Conservation (phyloP, 805 yeast species). For the Saccharomycopsis lassenensis region DNA sequence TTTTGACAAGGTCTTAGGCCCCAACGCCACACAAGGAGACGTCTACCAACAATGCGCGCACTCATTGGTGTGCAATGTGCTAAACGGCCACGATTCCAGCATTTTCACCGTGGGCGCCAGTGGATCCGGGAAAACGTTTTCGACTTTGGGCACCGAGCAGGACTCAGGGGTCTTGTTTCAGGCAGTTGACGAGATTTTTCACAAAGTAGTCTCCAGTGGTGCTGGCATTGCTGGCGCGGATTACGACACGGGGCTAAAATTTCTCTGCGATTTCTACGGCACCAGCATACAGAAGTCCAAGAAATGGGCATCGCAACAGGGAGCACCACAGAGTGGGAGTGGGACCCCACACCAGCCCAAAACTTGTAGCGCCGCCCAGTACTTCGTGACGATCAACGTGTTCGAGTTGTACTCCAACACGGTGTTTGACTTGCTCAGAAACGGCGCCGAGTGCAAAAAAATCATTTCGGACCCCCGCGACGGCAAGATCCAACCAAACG, state of each 20-base stretch:
- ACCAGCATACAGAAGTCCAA: not conserved
- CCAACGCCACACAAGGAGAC: constrained; percentile 25
- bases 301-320: not conserved
- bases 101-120: constrained; percentile 45
- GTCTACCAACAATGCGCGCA: constrained; percentile 24
- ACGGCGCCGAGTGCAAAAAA: constrained; percentile 25
- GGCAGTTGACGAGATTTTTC: constrained; percentile 25
- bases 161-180: constrained; percentile 31
- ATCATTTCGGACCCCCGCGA: constrained; percentile 33
- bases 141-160: constrained; percentile 27
- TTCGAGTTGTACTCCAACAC: constrained; percentile 43
- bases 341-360: not conserved
- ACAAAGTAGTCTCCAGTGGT: constrained; percentile 3
- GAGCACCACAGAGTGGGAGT: not conserved
- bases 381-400: constrained; percentile 36
- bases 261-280: no score
- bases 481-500: constrained; percentile 34
- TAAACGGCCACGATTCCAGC: constrained; percentile 27
- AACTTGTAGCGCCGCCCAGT: not conserved
- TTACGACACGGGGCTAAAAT: constrained; percentile 2
- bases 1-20: constrained; percentile 27
- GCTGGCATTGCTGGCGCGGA: constrained; percentile 1
- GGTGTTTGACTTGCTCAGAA: constrained; percentile 27
- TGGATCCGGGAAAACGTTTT: constrained; percentile 38
- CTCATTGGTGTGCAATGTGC: constrained; percentile 9